Conservation (phyloP, 2,329 filamentous ascomycete species). For the Alternaria triticimaculans region DNA sequence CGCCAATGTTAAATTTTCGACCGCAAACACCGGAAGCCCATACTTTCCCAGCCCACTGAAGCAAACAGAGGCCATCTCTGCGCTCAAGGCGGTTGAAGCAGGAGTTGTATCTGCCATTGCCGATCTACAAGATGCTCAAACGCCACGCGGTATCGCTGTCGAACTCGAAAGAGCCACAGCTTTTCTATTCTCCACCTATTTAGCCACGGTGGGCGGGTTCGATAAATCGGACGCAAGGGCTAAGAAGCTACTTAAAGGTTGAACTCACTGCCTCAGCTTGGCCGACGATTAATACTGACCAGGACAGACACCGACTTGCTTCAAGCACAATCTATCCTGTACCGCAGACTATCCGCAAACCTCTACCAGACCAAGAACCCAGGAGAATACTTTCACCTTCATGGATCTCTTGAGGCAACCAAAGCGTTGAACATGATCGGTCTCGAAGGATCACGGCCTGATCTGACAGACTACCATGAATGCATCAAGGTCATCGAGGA, state of each 20-base stretch:
- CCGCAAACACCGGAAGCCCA: slow-evolving; percentile 47
- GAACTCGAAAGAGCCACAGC: slow-evolving; percentile 62
- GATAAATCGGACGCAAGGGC: slow-evolving; percentile 52
- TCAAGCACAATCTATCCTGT: slow-evolving; percentile 72
- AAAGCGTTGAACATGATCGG: slow-evolving; percentile 75
- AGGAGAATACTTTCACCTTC: slow-evolving; percentile 76
- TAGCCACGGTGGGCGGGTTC: slow-evolving; percentile 63
- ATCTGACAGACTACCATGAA: slow-evolving; percentile 58
- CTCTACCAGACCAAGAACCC: slow-evolving; percentile 71
- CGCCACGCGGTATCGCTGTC: slow-evolving; percentile 55
- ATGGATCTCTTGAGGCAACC: slow-evolving; percentile 75
- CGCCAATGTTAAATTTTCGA: slow-evolving; percentile 39
- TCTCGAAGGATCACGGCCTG: slow-evolving; percentile 65
- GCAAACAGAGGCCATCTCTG: slow-evolving; percentile 60
- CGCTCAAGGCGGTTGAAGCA: slow-evolving; percentile 67
- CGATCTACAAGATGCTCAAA: slow-evolving; percentile 59
- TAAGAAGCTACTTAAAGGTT: slow-evolving; percentile 55
- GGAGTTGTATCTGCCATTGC: slow-evolving; percentile 66
- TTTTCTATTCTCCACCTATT: slow-evolving; percentile 65
- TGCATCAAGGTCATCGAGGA: slow-evolving; percentile 51
- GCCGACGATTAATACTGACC: slow-evolving; percentile 13
- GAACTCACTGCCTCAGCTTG: not conserved
- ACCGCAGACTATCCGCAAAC: slow-evolving; percentile 75
- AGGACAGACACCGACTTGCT: slow-evolving; percentile 73
- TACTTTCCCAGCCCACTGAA: slow-evolving; percentile 58